Base-by-base conservation (phyloP, 257 asterid species). In the Rehmannia glutinosa region DNA sequence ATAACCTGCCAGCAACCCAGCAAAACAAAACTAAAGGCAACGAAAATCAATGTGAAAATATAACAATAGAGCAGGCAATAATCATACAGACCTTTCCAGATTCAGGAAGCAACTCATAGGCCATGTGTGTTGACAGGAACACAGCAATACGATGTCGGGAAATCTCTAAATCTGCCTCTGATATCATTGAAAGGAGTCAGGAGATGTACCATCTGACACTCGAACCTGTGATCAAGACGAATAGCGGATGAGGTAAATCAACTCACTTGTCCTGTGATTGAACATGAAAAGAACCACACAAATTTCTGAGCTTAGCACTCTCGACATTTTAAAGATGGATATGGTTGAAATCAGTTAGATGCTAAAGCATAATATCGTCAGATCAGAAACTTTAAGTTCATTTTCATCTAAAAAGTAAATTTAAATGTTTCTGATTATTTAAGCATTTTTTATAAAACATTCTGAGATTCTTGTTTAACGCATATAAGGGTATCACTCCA, bases 31-130 rank as follows among this genome's bases (percentile, higher is more conserved):
- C 50, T 43, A 50, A 24, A 66, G 27, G 15, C 43, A 35, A 54
- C 5, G 53, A 32, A 59, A 15, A 66, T 12, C 27, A 43, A 67
- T n/a, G 2, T 24, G 17, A 52, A 25, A 42, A 13, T 21, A 66
- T 60, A 52, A 32, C 38, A 64, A 0, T 24, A 60, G 46, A 69
- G 51, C 3, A 71, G 55, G 49, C 6, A 65, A 46, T 1, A 25
- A 20, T 50, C 55, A 66, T 72, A 47, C 75, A 46, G 17, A 88
- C 99, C 96, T 94, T 94, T 73, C 97, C 97, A 71, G 99, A 91
- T 73, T 79, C 95, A 16, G 99, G 99, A 69, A 94, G 88, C 82
- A 91, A 80, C 83, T 91, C 97, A 70, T 88, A 88, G 58, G 94
- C 92, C 77, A 82, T 80, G 77, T 91, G 96, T 4, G 92, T 71